phyloP scores from a whole-genome alignment of 2,329 filamentous ascomycete genomes.

The Beauveria asiatica region DNA sequence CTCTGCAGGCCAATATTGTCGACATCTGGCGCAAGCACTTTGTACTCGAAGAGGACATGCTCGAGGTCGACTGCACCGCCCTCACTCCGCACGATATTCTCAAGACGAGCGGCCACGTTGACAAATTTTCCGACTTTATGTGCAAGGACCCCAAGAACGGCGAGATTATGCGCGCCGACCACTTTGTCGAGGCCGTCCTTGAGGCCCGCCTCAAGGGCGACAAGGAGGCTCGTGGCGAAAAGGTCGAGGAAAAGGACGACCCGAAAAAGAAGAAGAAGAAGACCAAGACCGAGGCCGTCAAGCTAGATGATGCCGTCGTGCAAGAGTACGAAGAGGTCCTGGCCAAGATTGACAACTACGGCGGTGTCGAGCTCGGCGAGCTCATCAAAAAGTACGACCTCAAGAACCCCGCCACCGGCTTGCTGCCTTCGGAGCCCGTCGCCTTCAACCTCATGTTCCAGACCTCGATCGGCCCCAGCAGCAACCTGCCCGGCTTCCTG shows the following conservation, averaged over 20 bases:
- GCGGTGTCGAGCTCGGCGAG: conserved; percentile 73
- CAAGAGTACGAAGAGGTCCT: conserved; percentile 87
- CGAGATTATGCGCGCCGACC: conserved; percentile 92
- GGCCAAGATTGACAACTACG: conserved; percentile 92
- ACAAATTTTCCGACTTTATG: conserved; percentile 99
- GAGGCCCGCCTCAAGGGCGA: conserved; percentile 81
- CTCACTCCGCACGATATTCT: conserved; percentile 88
- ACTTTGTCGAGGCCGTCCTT: conserved; percentile 90
- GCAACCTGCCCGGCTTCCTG: conserved; percentile 76
- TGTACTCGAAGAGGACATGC: conserved; percentile 86
- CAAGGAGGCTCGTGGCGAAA: conserved; percentile 83
- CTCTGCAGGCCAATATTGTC: conserved; percentile 79
- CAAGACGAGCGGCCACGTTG: conserved; percentile 93
- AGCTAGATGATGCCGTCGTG: conserved; percentile 78
- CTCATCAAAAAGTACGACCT: conserved; percentile 90
- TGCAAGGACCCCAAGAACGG: conserved; percentile 97
- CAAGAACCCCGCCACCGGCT: conserved; percentile 74
- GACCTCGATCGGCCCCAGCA: conserved; percentile 86
- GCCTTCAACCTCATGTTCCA: conserved; percentile 99
- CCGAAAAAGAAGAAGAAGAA: conserved; percentile 82
- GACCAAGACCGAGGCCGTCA: conserved; percentile 70
- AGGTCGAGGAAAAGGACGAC: conserved; percentile 66
- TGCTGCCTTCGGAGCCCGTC: conserved; percentile 70
- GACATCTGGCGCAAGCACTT: conserved; percentile 92
- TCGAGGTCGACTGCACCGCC: conserved; percentile 90